These are phyloP conservation scores for Trichosanthes cucumerina DNA, from an alignment of 306 rosid genomes.

Conservation along the genomic window DNA sequence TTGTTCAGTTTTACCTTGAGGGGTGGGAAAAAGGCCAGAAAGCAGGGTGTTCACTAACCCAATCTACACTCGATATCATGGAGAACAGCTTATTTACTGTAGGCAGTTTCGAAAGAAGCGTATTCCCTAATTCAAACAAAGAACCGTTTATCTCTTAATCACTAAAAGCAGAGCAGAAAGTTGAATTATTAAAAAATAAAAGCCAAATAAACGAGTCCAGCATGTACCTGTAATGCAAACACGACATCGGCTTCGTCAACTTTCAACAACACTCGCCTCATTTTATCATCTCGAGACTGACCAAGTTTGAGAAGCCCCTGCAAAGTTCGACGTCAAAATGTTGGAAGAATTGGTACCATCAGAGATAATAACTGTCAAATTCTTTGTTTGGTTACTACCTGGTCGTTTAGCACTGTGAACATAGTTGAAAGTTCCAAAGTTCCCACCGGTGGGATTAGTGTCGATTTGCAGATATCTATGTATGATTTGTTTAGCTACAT, in stretches of 20 bases:
- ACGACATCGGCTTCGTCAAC: slow-evolving; percentile 62
- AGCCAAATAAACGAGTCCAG: not conserved
- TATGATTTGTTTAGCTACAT: slow-evolving; percentile 74
- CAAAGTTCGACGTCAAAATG: slow-evolving; percentile 6
- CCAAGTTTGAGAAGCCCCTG: slow-evolving; percentile 86
- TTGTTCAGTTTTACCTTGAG: too few relatives aligned
- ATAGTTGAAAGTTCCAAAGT: slow-evolving; percentile 62
- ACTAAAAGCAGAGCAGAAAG: not conserved
- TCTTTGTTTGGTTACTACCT: slow-evolving; percentile 42
- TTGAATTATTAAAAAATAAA: not conserved
- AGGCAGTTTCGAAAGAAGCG: slow-evolving; percentile 75
- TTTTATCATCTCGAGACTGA: slow-evolving; percentile 56
- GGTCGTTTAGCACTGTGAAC: slow-evolving; percentile 74
- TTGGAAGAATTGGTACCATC: not conserved
- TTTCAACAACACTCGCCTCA: slow-evolving; percentile 51
- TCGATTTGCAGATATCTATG: slow-evolving; percentile 46
- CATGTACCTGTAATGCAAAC: slow-evolving; percentile 66
- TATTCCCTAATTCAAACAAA: slow-evolving; percentile 50
- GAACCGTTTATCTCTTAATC: not conserved
- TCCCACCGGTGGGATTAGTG: slow-evolving; percentile 56
- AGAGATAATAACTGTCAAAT: not conserved
- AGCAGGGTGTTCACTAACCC: not conserved
- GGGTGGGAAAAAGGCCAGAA: not conserved
- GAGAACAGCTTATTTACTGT: slow-evolving; percentile 19
- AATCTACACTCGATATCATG: not conserved